Evolutionary conservation across 345 rosid species (phyloP).

Genomic region (Rhodomyrtus tomentosa): DNA sequence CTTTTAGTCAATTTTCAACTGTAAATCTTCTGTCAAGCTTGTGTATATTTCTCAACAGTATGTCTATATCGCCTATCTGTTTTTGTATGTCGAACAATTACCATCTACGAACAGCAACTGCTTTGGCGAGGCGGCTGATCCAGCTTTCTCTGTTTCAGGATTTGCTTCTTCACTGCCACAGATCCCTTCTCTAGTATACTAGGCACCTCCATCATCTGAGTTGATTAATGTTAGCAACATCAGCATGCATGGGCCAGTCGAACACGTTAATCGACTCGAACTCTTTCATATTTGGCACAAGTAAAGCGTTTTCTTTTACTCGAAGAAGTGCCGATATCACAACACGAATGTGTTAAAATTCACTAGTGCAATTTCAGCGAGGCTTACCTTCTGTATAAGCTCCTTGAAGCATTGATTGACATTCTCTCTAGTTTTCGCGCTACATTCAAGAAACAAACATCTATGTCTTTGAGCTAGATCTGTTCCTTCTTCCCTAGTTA

Average conservation of each 20-base stretch:
- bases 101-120: slow-evolving; percentile 39
- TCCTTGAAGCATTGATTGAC: slow-evolving; percentile 69
- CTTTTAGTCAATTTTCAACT: too few relatives aligned
- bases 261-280: not conserved
- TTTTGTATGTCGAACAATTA: not conserved
- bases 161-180: slow-evolving; percentile 36
- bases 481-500: slow-evolving; percentile 79
- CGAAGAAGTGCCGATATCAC: not conserved
- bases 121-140: slow-evolving; percentile 11
- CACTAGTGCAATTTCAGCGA: not conserved
- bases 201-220: slow-evolving; percentile 71
- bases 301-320: not conserved
- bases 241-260: not conserved
- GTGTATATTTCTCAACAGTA: not conserved
- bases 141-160: slow-evolving; percentile 31
- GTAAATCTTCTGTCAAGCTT: not conserved
- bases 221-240: not conserved
- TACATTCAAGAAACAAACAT: slow-evolving; percentile 76
- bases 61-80: not conserved
- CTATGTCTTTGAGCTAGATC: slow-evolving; percentile 59
- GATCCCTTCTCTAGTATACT: slow-evolving; percentile 74
- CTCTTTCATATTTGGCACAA: not conserved
- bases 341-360: not conserved
- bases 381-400: slow-evolving; percentile 51
- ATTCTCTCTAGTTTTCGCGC: slow-evolving; percentile 62